phyloP scores from a whole-genome alignment of 306 rosid species.

The Inga oerstediana region DNA sequence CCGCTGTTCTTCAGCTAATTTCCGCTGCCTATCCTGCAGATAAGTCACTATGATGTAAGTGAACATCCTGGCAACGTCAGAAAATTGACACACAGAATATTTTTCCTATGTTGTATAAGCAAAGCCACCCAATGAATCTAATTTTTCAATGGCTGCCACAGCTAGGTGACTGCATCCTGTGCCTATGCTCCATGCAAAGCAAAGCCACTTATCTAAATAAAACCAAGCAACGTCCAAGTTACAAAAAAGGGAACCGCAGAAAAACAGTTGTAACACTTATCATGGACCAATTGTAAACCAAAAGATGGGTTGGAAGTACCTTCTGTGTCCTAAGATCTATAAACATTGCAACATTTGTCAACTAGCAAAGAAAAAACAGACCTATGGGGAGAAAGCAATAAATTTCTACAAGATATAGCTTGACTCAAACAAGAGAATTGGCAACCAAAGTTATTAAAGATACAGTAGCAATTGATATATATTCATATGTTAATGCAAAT shows the following conservation, averaged over 20 bases:
- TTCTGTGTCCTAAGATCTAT: neutral
- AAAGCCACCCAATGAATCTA: neutral
- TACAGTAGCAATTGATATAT: neutral
- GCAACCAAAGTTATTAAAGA: neutral
- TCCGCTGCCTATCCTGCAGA: slow-evolving; percentile 76
- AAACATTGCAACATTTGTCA: neutral
- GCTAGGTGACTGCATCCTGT: neutral
- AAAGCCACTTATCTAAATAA: neutral
- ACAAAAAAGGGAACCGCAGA: neutral
- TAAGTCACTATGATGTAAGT: slow-evolving; percentile 8
- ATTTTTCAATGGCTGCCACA: neutral
- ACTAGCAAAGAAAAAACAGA: neutral
- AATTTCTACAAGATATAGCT: neutral
- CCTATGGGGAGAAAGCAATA: neutral
- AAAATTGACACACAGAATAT: slow-evolving; percentile 6
- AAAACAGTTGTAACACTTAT: neutral
- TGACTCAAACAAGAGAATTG: neutral
- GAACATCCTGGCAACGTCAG: neutral
- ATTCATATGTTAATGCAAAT: neutral
- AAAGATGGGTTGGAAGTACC: neutral
- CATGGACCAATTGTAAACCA: neutral
- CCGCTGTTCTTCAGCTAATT: slow-evolving; percentile 85
- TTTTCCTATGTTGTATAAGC: neutral
- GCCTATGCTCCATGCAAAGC: neutral
- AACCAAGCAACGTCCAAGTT: neutral